Evolutionary conservation across 164 flowering plant species (phyloP).

Genomic region (Euptelea pleiosperma): DNA sequence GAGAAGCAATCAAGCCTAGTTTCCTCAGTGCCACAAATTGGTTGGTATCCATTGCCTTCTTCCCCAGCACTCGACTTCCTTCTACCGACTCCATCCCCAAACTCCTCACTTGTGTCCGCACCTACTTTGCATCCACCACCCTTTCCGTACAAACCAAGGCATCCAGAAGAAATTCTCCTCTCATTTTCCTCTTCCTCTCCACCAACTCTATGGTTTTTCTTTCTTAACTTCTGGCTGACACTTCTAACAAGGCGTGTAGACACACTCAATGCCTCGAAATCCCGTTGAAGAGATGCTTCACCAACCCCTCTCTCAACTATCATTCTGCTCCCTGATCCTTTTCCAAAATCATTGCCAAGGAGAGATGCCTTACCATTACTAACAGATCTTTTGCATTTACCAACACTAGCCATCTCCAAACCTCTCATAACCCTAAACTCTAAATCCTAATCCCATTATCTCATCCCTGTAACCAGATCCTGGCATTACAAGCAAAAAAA

Average conservation of each 20-base stretch:
- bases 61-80: constrained; percentile 70
- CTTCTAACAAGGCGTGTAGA: constrained; percentile 67
- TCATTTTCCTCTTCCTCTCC: constrained; percentile 50
- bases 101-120: constrained; percentile 68
- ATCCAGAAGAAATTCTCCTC: constrained; percentile 48
- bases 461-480: not conserved
- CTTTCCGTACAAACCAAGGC: constrained; percentile 67
- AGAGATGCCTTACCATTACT: constrained; percentile 15
- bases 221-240: constrained; percentile 65
- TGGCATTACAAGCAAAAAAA: not conserved
- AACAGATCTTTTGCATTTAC: constrained; percentile 17
- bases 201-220: constrained; percentile 40
- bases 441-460: not conserved
- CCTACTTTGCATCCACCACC: constrained; percentile 96
- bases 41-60: constrained; percentile 48
- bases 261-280: constrained; percentile 57
- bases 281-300: constrained; percentile 45
- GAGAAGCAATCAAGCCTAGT: constrained; percentile 75
- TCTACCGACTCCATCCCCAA: constrained; percentile 47
- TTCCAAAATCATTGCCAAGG: constrained; percentile 12
- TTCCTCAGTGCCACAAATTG: constrained; percentile 57
- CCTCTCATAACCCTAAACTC: constrained; percentile 7
- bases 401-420: constrained; percentile 15
- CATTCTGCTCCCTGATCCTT: constrained; percentile 20
- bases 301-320: constrained; percentile 25